phyloP scores from a whole-genome alignment of 2,329 filamentous ascomycete genomes.

The Penicillium corylophilum region DNA sequence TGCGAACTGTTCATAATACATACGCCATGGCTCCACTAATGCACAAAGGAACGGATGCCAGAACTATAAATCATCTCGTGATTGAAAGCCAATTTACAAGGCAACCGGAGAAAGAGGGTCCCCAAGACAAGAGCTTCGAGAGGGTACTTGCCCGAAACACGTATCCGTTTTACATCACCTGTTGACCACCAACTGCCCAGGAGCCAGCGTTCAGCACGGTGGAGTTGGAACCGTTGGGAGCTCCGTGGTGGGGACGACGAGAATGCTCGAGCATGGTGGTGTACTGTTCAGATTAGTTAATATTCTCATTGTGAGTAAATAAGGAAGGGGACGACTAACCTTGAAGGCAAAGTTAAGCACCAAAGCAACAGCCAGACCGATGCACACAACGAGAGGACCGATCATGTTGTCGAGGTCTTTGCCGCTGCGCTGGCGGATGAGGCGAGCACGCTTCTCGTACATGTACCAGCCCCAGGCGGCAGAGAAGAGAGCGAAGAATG shows the following conservation, averaged over 20 bases:
- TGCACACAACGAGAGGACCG: constrained; percentile 79
- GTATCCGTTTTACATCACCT: constrained; percentile 12
- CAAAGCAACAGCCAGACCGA: constrained; percentile 74
- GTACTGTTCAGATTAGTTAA: constrained; percentile 30
- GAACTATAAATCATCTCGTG: not conserved
- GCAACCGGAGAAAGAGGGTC: not conserved
- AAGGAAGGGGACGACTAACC: constrained; percentile 30
- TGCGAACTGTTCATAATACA: constrained; percentile 1
- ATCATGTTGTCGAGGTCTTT: constrained; percentile 89
- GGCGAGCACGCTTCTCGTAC: constrained; percentile 69
- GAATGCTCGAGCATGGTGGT: constrained; percentile 27
- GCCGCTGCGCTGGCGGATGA: constrained; percentile 83
- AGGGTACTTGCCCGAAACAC: not conserved
- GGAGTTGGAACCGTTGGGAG: constrained; percentile 14
- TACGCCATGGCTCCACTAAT: constrained; percentile 1
- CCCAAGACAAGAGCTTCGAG: not conserved
- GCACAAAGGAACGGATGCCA: not conserved
- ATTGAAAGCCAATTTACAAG: not conserved
- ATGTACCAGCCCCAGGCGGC: constrained; percentile 85
- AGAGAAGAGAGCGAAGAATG: constrained; percentile 76
- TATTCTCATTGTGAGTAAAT: not conserved
- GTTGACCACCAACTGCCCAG: constrained; percentile 23
- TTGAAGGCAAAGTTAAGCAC: constrained; percentile 87
- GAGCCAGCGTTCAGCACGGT: constrained; percentile 3
- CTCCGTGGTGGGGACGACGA: constrained; percentile 12